Evolutionary conservation across 2,329 filamentous ascomycete species (phyloP), one percentile per base, ranked within the genome.

Genomic region (Penicillium corylophilum): DNA sequence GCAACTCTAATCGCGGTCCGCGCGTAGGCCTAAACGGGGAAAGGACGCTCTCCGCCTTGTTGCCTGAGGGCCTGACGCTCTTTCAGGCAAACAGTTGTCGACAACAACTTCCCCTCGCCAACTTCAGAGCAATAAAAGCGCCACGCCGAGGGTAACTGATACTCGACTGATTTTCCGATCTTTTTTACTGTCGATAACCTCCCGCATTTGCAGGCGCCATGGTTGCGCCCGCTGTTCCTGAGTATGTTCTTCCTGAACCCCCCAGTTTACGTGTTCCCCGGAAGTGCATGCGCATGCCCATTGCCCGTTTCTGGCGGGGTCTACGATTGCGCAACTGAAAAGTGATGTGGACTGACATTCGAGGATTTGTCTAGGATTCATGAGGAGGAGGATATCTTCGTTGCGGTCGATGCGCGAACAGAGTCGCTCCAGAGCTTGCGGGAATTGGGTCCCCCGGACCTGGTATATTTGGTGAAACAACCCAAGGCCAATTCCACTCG

Each of bases 381-480:
- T 65, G 94, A 99, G 77, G 91, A 96, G 74, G 84, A 94, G 59
- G 82, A 95, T 56, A 88, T 95, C 69, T 90, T 69, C 56, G 69
- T 95, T 64, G 90, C 93, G 46, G 87, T 96, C 72, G 92, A 96
- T 69, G 86, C 91, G 64, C 87, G 94, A 71, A 95, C 93, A 63
- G 94, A 99, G 69, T 89, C 89, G 39, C 82, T 99, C 35, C 82
- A 88, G 61, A 84, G 85, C 43, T 81, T 99, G 57, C 88, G 94
- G 68, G 94, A 99, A 80, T 83, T 99, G 51, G 94, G 94, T 38
- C 94, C 94, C 23, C 94, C 94, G 48, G 94, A 99, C 74, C 82
- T 99, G 24, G 93, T 97, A 35, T 94, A 99, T 75, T 82, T 99
- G 51, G 84, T 96, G 64, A 97, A 96, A 69, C 83, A 85, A 65